These are phyloP conservation scores for Magnusiomyces starmeri DNA, from an alignment of 1,139 yeast genomes.

Conservation along the genomic window DNA sequence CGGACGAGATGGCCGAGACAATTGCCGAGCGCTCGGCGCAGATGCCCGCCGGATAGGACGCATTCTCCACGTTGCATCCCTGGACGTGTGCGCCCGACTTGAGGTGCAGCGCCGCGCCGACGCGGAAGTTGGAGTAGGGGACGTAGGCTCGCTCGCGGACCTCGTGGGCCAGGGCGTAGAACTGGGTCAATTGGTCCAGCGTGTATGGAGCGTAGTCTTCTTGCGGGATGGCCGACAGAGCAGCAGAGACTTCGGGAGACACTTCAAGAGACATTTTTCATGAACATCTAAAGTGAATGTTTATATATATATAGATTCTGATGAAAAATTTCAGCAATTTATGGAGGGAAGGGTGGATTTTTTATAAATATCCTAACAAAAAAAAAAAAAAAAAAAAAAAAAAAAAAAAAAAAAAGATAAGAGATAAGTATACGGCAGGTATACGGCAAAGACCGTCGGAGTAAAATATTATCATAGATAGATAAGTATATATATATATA, in stretches of 20 bases:
- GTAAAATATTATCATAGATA: background rate
- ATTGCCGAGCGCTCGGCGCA: constrained; percentile 90
- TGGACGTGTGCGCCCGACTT: constrained; percentile 40
- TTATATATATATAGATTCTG: background rate
- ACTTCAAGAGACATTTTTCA: background rate
- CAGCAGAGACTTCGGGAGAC: background rate
- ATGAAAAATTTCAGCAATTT: background rate
- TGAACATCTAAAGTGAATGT: background rate
- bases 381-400: background rate
- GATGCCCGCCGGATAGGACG: constrained; percentile 78
- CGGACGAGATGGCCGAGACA: constrained; percentile 44
- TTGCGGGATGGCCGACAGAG: too few species aligned
- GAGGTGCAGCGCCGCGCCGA: constrained; percentile 70
- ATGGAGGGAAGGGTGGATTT: background rate
- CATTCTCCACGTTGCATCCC: constrained; percentile 92
- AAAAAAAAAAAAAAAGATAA: background rate
- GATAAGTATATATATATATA: background rate
- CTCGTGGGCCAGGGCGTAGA: constrained; percentile 2
- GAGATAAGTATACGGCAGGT: too few species aligned
- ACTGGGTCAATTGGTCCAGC: constrained; percentile 21
- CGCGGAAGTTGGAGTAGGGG: constrained; percentile 82
- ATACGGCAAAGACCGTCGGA: too few species aligned
- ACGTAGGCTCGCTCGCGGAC: constrained; percentile 48
- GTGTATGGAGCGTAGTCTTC: constrained; percentile 1
- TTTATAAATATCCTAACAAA: background rate